Evolutionary conservation across 2,329 filamentous ascomycete genomes (phyloP), one percentile per base, ranked within the genome.

Genomic region (Emmonsiellopsis sp.): DNA sequence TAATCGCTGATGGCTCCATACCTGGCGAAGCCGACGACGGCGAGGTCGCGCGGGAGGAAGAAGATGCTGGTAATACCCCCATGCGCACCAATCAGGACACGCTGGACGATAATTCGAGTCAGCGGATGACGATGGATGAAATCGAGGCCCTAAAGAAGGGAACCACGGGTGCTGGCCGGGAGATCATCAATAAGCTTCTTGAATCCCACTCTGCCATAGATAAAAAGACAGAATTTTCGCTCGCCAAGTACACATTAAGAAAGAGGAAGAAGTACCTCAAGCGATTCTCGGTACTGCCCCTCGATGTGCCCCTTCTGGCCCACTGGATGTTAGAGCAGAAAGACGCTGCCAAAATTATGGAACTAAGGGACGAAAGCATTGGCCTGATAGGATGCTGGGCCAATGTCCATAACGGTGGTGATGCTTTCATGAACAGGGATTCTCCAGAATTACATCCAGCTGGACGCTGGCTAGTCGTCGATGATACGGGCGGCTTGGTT

Each of bases 221-320:
- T 61, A 87, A 97, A 73, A 98, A 98, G 77, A 97, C 93, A 0
- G 79, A 84, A 0, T 98, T 94, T 65, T 94, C 90, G 2, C 76
- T 96, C 54, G 91, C 92, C 43, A 98, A 98, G 70, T 98, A 98
- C 72, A 95, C 93, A 64, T 76, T 97, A 15, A 79, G 95, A 45
- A 98, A 98, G 74, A 86, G 88, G 59, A 91, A 85, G 67, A 98
- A 98, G 71, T 97, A 95, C 67, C 80, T 97, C 58, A 85, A 87
- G 63, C 79, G 90, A 10, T 97, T 98, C 65, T 89, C 87, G 0
- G 82, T 93, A 1, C 70, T 95, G 50, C 92, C 92, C 0, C 73
- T 97, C 61, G 90, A 96, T 64, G 83, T 94, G 11, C 79, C 84
- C 0, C 79, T 83, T 58, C 75, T 97, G 57, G 83, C 84, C 16